Percentiles rank a stretch among this genome's conserved stretches.
These are phyloP conservation scores for Aspergillus affinis DNA, from an alignment of 495 filamentous ascomycete species.

Conservation along the genomic window DNA sequence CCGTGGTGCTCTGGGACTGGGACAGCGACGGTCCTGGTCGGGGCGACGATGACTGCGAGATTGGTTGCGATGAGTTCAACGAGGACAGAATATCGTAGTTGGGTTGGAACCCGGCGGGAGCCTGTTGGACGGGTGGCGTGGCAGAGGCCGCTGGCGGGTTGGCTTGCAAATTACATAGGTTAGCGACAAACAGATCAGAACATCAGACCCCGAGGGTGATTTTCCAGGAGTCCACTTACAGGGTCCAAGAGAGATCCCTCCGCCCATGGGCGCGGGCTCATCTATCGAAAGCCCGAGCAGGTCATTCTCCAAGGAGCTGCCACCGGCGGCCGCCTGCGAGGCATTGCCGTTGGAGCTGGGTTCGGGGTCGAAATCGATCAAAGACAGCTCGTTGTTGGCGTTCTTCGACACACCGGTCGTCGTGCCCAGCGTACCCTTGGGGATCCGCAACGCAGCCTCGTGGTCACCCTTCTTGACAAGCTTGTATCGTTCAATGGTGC, in stretches of 20 bases:
- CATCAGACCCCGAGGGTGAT: not conserved
- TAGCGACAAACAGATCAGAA: not conserved
- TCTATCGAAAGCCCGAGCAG: constrained; percentile 68
- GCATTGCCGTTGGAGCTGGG: constrained; percentile 50
- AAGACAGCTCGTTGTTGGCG: constrained; percentile 79
- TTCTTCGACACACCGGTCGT: constrained; percentile 70
- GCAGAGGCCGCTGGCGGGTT: constrained; percentile 13
- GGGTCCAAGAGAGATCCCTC: constrained; percentile 84
- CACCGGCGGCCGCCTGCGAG: constrained; percentile 32
- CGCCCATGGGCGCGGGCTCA: constrained; percentile 60
- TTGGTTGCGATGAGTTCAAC: constrained; percentile 40
- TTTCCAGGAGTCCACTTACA: constrained; percentile 39
- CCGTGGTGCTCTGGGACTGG: constrained; percentile 33
- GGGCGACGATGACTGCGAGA: constrained; percentile 53
- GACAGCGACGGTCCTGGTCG: constrained; percentile 26
- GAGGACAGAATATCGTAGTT: constrained; percentile 65
- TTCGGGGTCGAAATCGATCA: constrained; percentile 86
- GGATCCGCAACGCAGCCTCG: constrained; percentile 81
- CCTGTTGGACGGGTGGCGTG: constrained; percentile 34
- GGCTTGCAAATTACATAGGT: not conserved
- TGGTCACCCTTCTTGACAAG: constrained; percentile 91
- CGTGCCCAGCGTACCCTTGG: constrained; percentile 75
- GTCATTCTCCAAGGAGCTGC: constrained; percentile 59
- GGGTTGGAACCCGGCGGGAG: constrained; percentile 40
- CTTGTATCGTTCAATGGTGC: constrained; percentile 92